Conservation (phyloP, 768 basidiomycete genomes). For the Clavaria fumosa region DNA sequence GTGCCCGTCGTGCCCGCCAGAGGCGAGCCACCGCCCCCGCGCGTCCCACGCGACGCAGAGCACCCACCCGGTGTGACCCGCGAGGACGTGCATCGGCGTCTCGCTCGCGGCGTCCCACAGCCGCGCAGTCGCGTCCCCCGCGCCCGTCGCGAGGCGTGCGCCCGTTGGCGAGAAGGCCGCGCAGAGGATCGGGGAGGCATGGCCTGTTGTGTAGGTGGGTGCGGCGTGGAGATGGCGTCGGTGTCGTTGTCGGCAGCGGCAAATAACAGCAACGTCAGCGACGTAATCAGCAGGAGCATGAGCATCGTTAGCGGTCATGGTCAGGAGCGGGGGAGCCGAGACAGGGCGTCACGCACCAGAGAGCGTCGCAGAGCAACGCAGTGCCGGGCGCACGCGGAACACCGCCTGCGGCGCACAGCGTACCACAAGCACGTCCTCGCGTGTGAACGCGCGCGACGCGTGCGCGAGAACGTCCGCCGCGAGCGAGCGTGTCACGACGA, state of each 20-base stretch:
- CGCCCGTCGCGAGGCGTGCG: conserved; percentile 80
- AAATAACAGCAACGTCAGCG: too few species aligned
- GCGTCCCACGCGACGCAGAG: conserved; percentile 97
- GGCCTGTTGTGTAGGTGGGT: too few species aligned
- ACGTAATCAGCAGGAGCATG: not conserved
- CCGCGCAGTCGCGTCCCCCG: conserved; percentile 84
- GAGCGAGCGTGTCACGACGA: conserved; percentile 76
- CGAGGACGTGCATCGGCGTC: conserved; percentile 72
- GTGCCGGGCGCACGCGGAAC: conserved; percentile 86
- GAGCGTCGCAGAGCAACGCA: conserved; percentile 84
- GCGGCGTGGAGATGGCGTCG: too few species aligned
- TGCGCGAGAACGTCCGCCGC: conserved; percentile 66
- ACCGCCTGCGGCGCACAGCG: conserved; percentile 93
- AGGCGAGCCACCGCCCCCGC: conserved; percentile 77
- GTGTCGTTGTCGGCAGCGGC: too few species aligned
- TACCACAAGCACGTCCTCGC: conserved; percentile 79
- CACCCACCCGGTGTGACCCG: conserved; percentile 92
- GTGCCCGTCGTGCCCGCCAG: conserved; percentile 89
- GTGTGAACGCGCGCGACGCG: conserved; percentile 54
- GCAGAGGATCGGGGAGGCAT: conserved; percentile 85
- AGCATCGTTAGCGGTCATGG: not conserved
- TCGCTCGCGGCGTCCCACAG: conserved; percentile 93
- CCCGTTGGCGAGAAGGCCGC: conserved; percentile 95
- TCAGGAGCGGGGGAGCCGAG: too few species aligned
- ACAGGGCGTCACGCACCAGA: conserved; percentile 36